Base-by-base conservation (phyloP, 129 eudicot genomes). In the Arctium lappa region DNA sequence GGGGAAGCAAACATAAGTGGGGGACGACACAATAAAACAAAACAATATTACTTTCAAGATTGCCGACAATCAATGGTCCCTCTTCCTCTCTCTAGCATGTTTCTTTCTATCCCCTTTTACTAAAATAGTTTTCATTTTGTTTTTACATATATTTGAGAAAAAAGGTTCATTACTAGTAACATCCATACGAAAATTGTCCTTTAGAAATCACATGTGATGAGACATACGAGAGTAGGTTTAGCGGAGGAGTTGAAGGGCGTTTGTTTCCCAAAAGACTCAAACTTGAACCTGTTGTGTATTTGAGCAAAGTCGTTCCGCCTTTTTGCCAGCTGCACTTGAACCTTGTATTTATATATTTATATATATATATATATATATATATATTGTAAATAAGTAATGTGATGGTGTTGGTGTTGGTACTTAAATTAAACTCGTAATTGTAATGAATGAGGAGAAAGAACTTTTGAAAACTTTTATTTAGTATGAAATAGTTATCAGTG, bases 21-120 rank as follows among this genome's bases (percentile, higher is more conserved):
- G 65, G 31, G 74, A 66, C 82, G 66, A 40, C 75, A 79, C 66
- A 68, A 66, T 66, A 68, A 40, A 79, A 68, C 75, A 79, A 68
- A 63, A 78, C 73, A n/a, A 37, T 31, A 15, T 66, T 68, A 60
- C 37, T 79, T 66, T 66, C 15, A 16, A 27, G 82, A 60, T 77
- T 12, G 68, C 68, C 68, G 68, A 60, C 68, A 60, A 60, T 16
- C 68, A 60, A 60, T n/a, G 68, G 2, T n/a, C 68, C 3, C 68
- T 22, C 27, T 60, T 29, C 29, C 68, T 60, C 27, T 15, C 65
- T 56, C 27, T 4, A 1, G 8, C 68, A 16, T 60, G 65, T 60
- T n/a, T 60, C 68, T 1, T 60, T 16, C 18, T 56, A 11, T 50
- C 18, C 65, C 65, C 7, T 13, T 15, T 56, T 56, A 15, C 8